Percentiles rank a stretch among this genome's conserved stretches.
Evolutionary conservation across 345 rosid species (phyloP).

Genomic region (Adansonia digitata): DNA sequence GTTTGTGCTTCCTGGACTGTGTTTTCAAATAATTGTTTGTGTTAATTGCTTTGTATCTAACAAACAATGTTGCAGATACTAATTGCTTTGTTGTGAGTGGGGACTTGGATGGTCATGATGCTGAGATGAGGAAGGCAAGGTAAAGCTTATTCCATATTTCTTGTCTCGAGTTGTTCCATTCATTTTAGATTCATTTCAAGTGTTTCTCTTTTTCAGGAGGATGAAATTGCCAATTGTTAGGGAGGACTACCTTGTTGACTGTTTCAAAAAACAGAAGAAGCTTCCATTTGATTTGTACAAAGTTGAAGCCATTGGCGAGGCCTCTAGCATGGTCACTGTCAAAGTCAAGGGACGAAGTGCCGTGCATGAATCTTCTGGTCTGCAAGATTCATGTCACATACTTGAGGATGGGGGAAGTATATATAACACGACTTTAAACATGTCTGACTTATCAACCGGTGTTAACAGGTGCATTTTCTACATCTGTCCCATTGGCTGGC

Average conservation of each 20-base stretch:
- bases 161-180: constrained; percentile 7
- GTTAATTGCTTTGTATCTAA: constrained; percentile 8
- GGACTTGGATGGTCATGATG: constrained; percentile 40
- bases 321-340: constrained; percentile 63
- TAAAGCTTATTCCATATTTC: constrained; percentile 28
- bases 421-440: constrained; percentile 86
- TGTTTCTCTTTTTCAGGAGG: constrained; percentile 53
- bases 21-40: background rate
- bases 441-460: constrained; percentile 94
- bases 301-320: constrained; percentile 65
- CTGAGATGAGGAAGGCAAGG: constrained; percentile 84
- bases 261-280: constrained; percentile 66
- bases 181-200: constrained; percentile 11
- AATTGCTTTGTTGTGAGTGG: constrained; percentile 77
- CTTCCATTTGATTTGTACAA: constrained; percentile 69
- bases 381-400: constrained; percentile 90
- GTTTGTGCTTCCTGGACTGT: constrained; percentile 34
- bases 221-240: constrained; percentile 79
- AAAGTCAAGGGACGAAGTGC: constrained; percentile 94
- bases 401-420: constrained; percentile 86
- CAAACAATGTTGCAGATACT: constrained; percentile 53
- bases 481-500: constrained; percentile 11
- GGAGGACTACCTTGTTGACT: constrained; percentile 77
- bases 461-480: constrained; percentile 56
- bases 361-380: constrained; percentile 89